Percentiles rank a stretch among this genome's conserved stretches.
Evolutionary conservation across 2,329 filamentous ascomycete species (phyloP).

Genomic region (Pyrenochaeta sp.): DNA sequence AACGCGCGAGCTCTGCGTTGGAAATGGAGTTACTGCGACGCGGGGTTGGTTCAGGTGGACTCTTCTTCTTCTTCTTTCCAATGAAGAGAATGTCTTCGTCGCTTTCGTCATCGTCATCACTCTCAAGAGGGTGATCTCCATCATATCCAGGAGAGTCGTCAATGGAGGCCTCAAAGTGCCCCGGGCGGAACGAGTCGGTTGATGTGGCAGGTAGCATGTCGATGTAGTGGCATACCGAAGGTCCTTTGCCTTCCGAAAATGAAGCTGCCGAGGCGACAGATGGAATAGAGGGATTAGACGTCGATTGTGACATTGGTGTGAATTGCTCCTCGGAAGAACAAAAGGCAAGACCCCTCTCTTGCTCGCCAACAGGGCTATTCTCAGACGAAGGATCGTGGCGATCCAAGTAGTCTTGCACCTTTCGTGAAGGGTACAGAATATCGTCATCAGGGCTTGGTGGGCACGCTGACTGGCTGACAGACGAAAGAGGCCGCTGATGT

Average conservation of each 20-base stretch:
- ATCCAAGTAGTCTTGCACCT: constrained; percentile 39
- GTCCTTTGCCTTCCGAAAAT: constrained; percentile 50
- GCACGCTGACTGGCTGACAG: constrained; percentile 46
- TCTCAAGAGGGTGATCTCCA: constrained; percentile 51
- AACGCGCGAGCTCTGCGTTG: constrained; percentile 45
- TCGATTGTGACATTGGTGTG: constrained; percentile 58
- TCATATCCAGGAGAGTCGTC: constrained; percentile 50
- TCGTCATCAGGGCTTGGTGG: constrained; percentile 59
- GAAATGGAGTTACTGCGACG: constrained; percentile 48
- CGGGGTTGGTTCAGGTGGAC: constrained; percentile 21
- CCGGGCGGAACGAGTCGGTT: constrained; percentile 46
- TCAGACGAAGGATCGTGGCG: constrained; percentile 46
- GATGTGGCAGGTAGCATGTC: constrained; percentile 36
- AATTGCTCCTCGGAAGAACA: constrained; percentile 59
- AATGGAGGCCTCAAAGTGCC: constrained; percentile 30
- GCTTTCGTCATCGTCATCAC: constrained; percentile 49
- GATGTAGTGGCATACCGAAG: constrained; percentile 21
- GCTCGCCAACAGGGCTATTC: constrained; percentile 49
- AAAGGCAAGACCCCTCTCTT: constrained; percentile 44
- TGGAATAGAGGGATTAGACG: constrained; percentile 60
- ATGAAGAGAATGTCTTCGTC: constrained; percentile 52
- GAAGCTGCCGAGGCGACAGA: constrained; percentile 59
- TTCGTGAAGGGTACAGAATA: constrained; percentile 32
- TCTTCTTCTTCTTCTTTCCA: constrained; percentile 47
- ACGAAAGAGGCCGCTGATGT: constrained; percentile 34